Conservation (phyloP, 2,329 filamentous ascomycete genomes). For the Neofusicoccum sp. region DNA sequence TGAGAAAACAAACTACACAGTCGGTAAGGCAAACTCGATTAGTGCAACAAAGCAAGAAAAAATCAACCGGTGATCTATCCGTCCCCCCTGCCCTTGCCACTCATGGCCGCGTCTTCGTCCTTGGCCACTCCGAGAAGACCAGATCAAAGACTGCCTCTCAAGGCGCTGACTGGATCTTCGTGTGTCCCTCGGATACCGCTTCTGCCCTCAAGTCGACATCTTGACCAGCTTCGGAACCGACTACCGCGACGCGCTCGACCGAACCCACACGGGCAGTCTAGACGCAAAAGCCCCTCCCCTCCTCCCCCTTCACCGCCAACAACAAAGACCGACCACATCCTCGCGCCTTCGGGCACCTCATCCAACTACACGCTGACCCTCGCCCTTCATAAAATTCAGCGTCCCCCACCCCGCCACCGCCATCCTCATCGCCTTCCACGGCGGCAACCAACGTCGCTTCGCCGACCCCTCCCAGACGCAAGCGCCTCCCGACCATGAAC, state of each 20-base stretch:
- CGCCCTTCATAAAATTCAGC: slow-evolving; percentile 49
- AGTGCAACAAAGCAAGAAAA: slow-evolving; percentile 17
- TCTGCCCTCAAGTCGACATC: slow-evolving; percentile 35
- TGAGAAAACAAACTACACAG: not conserved
- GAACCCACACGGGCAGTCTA: slow-evolving; percentile 35
- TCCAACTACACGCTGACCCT: slow-evolving; percentile 39
- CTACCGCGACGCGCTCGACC: slow-evolving; percentile 35
- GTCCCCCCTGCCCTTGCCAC: slow-evolving; percentile 39
- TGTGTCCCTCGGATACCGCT: slow-evolving; percentile 25
- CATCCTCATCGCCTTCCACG: slow-evolving; percentile 44
- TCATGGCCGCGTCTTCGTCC: slow-evolving; percentile 47
- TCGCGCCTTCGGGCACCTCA: slow-evolving; percentile 37
- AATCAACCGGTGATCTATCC: too few relatives aligned
- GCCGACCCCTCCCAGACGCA: slow-evolving; percentile 37
- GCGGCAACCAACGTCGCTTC: slow-evolving; percentile 36
- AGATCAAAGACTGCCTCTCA: slow-evolving; percentile 21
- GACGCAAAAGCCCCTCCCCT: slow-evolving; percentile 22
- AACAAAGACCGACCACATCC: slow-evolving; percentile 34
- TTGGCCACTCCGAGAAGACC: slow-evolving; percentile 26
- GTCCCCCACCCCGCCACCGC: slow-evolving; percentile 37
- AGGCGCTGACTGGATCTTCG: slow-evolving; percentile 23
- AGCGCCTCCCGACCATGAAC: slow-evolving; percentile 28
- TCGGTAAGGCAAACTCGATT: not conserved
- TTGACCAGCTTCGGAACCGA: slow-evolving; percentile 35
- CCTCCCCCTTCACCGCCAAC: slow-evolving; percentile 18